Conservation (phyloP, 2,329 filamentous ascomycete genomes). For the Penicillium hesseltinei region DNA sequence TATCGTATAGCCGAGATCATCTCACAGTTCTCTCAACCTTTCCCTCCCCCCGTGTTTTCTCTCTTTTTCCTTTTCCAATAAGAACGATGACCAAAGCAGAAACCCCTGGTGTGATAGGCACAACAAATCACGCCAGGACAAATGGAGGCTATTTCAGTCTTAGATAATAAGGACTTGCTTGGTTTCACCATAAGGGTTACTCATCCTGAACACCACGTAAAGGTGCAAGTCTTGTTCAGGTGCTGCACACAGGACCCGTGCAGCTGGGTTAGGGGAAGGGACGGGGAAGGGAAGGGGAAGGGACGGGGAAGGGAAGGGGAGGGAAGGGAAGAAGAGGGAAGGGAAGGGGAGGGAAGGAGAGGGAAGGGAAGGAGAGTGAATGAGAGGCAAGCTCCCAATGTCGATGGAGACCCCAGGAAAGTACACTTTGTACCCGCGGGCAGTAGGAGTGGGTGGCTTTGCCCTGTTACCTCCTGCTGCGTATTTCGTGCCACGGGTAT, state of each 20-base stretch:
- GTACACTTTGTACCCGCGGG: no score
- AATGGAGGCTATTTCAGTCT: not conserved
- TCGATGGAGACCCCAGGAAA: no score
- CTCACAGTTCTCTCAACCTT: not conserved
- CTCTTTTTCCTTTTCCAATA: not conserved
- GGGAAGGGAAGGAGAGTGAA: no score
- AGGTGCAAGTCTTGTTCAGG: conserved; percentile 18
- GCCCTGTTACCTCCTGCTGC: no score
- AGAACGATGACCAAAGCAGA: not conserved
- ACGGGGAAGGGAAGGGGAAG: no score
- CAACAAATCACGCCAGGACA: not conserved
- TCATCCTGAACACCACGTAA: conserved; percentile 21
- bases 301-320: no score
- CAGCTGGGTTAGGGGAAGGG: conserved; percentile 1
- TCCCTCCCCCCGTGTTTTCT: not conserved
- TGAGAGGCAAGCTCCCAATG: no score
- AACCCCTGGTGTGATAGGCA: not conserved
- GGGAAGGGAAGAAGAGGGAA: no score
- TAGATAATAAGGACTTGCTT: conserved; percentile 10
- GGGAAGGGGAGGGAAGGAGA: no score
- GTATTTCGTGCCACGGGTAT: no score
- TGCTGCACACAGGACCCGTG: conserved; percentile 12
- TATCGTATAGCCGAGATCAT: not conserved
- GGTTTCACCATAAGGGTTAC: conserved; percentile 17
- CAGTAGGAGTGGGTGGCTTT: no score